Percentiles rank a stretch among this genome's conserved stretches.
Evolutionary conservation across 1,284 basidiomycete species (phyloP).

Genomic region (Takashimella koratensis): DNA sequence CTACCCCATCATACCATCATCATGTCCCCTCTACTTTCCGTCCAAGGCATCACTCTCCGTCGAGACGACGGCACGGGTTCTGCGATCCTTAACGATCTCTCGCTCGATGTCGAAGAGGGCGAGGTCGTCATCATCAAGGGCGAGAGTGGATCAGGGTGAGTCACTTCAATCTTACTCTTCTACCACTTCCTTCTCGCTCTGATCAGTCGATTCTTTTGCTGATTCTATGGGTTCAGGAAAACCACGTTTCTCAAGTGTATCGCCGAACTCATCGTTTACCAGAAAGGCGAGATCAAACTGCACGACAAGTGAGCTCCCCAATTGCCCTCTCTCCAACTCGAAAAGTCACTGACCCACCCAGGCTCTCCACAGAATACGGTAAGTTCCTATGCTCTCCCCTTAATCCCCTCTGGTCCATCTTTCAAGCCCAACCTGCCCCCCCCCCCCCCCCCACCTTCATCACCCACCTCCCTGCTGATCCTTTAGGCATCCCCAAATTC

Average conservation of each 20-base stretch:
- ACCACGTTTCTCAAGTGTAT: slow-evolving; percentile 77
- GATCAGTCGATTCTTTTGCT: background rate
- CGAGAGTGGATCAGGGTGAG: slow-evolving; percentile 65
- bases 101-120: slow-evolving; percentile 60
- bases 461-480: background rate
- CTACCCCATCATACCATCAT: no score
- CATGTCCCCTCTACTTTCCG: slow-evolving; percentile 12
- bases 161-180: slow-evolving; percentile 3
- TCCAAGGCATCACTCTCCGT: slow-evolving; percentile 27
- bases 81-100: slow-evolving; percentile 33
- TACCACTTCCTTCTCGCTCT: background rate
- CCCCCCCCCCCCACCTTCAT: background rate
- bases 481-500: slow-evolving; percentile 65
- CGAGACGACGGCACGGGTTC: slow-evolving; percentile 36
- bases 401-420: background rate
- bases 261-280: slow-evolving; percentile 69
- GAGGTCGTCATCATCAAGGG: slow-evolving; percentile 72
- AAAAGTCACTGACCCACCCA: slow-evolving; percentile 29
- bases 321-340: background rate
- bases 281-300: slow-evolving; percentile 60
- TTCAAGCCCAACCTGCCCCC: background rate
- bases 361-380: slow-evolving; percentile 59
- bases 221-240: slow-evolving; percentile 53
- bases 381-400: slow-evolving; percentile 12
- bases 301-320: slow-evolving; percentile 62